Conservation (phyloP, 495 filamentous ascomycete genomes). For the Neurospora sp. region DNA sequence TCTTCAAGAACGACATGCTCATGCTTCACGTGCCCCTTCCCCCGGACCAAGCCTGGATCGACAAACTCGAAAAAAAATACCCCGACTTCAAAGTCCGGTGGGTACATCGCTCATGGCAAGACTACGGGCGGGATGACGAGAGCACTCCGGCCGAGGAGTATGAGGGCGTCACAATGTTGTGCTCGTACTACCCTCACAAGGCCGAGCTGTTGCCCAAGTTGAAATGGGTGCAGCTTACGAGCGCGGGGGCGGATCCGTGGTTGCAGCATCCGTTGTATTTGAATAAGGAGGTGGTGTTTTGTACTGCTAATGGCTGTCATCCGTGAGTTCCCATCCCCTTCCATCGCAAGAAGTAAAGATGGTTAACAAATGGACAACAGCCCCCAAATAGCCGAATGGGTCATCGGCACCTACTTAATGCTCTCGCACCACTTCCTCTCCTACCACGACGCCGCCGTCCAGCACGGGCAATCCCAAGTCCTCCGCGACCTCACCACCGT, state of each 20-base stretch:
- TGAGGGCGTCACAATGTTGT: constrained; percentile 22
- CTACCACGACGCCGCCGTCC: neutral
- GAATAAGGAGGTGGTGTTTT: constrained; percentile 18
- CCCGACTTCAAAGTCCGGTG: constrained; percentile 25
- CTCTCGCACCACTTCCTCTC: constrained; percentile 16
- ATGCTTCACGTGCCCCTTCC: constrained; percentile 8
- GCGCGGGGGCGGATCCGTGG: constrained; percentile 26
- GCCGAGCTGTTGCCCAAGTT: constrained; percentile 16
- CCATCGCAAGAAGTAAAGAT: neutral
- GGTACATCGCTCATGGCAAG: neutral
- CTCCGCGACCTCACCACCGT: constrained; percentile 1
- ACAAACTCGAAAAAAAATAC: constrained; percentile 12
- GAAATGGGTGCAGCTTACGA: constrained; percentile 23
- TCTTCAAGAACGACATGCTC: constrained; percentile 12
- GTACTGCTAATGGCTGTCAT: constrained; percentile 23
- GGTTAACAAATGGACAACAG: constrained; percentile 2
- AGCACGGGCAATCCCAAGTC: constrained; percentile 1
- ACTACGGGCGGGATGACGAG: neutral
- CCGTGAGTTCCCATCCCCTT: constrained; percentile 1
- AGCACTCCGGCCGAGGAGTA: constrained; percentile 5
- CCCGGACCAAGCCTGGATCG: constrained; percentile 15
- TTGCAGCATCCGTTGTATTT: constrained; percentile 17
- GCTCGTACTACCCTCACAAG: constrained; percentile 9
- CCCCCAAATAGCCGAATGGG: constrained; percentile 37
- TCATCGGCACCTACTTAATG: constrained; percentile 29